Conservation (phyloP, 768 basidiomycete genomes). For the Crepidotus variabilis region DNA sequence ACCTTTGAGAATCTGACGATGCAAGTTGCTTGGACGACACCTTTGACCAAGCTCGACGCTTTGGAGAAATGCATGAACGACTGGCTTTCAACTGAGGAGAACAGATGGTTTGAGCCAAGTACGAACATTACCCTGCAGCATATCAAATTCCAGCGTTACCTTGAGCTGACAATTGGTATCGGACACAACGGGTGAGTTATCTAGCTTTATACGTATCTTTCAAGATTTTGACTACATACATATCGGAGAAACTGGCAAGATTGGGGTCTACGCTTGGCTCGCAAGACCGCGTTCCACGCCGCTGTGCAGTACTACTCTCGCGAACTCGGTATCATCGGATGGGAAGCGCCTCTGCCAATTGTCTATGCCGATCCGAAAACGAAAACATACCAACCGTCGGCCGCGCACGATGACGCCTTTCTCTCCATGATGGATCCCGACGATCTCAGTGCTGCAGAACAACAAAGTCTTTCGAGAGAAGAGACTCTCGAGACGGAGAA, state of each 20-base stretch:
- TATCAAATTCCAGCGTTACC: slow-evolving; percentile 61
- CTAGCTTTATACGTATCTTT: not conserved
- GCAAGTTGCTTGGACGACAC: slow-evolving; percentile 75
- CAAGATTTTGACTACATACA: not conserved
- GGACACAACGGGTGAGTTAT: slow-evolving; percentile 43
- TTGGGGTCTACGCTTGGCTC: slow-evolving; percentile 58
- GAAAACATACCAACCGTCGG: slow-evolving; percentile 15
- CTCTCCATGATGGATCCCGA: slow-evolving; percentile 7
- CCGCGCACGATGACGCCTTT: slow-evolving; percentile 10
- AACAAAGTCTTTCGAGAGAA: slow-evolving; percentile 1
- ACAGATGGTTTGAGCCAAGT: slow-evolving; percentile 71
- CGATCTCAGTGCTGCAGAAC: slow-evolving; percentile 7
- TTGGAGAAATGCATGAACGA: slow-evolving; percentile 65
- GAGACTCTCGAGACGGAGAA: slow-evolving; percentile 24
- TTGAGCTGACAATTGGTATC: slow-evolving; percentile 69
- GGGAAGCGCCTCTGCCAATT: slow-evolving; percentile 60
- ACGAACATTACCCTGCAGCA: slow-evolving; percentile 61
- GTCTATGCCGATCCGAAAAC: slow-evolving; percentile 37
- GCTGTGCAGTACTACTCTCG: slow-evolving; percentile 71
- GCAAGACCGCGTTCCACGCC: slow-evolving; percentile 77
- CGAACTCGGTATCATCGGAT: slow-evolving; percentile 62
- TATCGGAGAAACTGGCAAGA: slow-evolving; percentile 30
- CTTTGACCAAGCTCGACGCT: slow-evolving; percentile 65
- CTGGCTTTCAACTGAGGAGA: slow-evolving; percentile 77
- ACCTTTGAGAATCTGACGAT: slow-evolving; percentile 64